Evolutionary conservation across 768 basidiomycete genomes (phyloP), one percentile per base, ranked within the genome.

Genomic region (Glaciozyma martinii): DNA sequence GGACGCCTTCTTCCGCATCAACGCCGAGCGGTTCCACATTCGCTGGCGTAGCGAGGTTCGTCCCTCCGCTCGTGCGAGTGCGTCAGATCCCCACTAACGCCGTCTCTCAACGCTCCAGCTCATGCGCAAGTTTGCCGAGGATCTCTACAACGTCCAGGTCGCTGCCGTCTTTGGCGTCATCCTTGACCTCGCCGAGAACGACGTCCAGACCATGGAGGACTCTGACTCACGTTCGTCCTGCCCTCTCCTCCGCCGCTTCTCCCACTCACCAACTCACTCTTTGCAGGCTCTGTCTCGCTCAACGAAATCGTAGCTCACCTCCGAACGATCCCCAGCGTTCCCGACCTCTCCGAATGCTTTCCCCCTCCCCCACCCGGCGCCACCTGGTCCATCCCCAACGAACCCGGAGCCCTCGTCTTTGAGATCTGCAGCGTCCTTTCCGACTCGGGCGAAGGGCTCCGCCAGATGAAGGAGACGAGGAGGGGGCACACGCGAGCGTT

Each of bases 21-120:
- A 97, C 78, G 88, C 86, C 74, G 86, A 91, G 71, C 87, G 84
- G 71, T 94, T 92, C 76, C 85, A 87, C 70, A 80, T 90, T 40
- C 85, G 89, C 71, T 84, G 95, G 59, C 86, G 94, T 50, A 58
- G 50, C 0, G 63, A 62, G 47, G 65, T 63, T 30, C 44, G 64
- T 43, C 12, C 23, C 0, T 44, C 1, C 42, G 29, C 25, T 23
- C 29, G 32, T 43, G 33, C 37, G 18, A 23, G 29, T n/a, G 21
- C 23, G 16, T 1, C 0, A 72, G 23, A 55, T 62, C 60, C 32
- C 8, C 8, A 2, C 42, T 32, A 7, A 30, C 42, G 19, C 25
- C n/a, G n/a, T 23, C 29, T 33, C 33, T 5, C 15, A 29, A 15
- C 43, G 8, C 44, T 53, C 1, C 75, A 93, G 90, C 80, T 97